Evolutionary conservation across 805 yeast species (phyloP), one percentile per base, ranked within the genome.

Genomic region (Danielia reshetovae): DNA sequence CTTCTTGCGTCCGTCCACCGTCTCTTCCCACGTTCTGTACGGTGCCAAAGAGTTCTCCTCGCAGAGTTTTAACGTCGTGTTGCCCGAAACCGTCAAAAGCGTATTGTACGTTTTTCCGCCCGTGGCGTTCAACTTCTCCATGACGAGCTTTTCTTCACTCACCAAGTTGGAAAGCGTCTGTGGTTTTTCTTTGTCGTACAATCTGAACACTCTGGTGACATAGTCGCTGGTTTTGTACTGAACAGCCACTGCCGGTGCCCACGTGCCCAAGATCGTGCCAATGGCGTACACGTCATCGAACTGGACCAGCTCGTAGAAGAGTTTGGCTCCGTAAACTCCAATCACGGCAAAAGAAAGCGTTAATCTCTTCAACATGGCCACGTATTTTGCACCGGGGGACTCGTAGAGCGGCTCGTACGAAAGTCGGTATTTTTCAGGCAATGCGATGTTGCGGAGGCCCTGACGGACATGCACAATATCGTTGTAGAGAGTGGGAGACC

Each of bases 41-140:
- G 68, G 60, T 4, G 42, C 32, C 18, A 57, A 35, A 25, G 27
- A 13, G 25, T 16, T 12, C 6, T 57, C 54, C 12, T 62, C 59
- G 14, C 50, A 49, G 2, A 77, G 49, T 40, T 65, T 55, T 26
- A 84, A 46, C 10, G 52, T 29, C 15, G 35, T 26, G 42, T 65
- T 64, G 13, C 43, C 46, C 18, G 62, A 44, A 10, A 83, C 68
- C 18, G 60, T 60, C 32, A 85, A 67, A n/a, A 80, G 61, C 32
- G 77, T 76, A 48, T 81, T 81, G 56, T 73, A 78, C 2, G 80
- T 71, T 21, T 72, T 72, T 37, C 82, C 70, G 0, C 95, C 95
- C 4, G 82, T 72, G 52, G 75, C 57, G 14, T 77, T 72, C 38
- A 85, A 65, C 52, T 81, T 81, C 53, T 85, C 89, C 29, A 84